Conservation (phyloP, 208 protist species). For the Strigomonas galati region DNA sequence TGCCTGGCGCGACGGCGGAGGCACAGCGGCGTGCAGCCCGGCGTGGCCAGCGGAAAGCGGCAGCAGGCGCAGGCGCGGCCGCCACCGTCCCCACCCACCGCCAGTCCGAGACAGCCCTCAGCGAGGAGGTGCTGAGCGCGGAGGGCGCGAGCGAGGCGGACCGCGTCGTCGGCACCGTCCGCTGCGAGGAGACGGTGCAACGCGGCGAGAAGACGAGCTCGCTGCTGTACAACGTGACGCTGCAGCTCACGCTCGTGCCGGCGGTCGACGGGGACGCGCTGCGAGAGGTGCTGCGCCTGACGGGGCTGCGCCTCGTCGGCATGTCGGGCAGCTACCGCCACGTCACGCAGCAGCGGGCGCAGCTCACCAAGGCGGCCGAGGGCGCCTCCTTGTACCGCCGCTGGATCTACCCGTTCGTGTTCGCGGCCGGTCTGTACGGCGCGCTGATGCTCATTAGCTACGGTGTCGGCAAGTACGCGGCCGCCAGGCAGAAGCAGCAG, state of each 20-base stretch:
- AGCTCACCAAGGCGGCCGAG: conserved; percentile 13
- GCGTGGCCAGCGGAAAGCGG: background rate
- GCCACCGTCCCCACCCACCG: too few species aligned
- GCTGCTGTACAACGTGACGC: conserved; percentile 15
- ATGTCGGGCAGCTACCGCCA: conserved; percentile 22
- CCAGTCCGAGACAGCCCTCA: background rate
- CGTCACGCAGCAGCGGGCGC: conserved; percentile 5
- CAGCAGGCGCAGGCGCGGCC: background rate
- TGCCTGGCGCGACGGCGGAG: background rate
- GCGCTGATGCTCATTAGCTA: conserved; percentile 19
- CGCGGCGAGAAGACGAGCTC: background rate
- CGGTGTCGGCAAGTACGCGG: conserved; percentile 10
- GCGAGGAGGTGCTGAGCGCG: conserved; percentile 1
- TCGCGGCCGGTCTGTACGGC: conserved; percentile 32
- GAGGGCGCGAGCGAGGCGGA: background rate
- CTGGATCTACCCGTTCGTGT: conserved; percentile 42
- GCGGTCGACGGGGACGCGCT: background rate
- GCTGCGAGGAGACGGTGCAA: background rate
- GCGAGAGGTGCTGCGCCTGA: background rate
- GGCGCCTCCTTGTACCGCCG: conserved; percentile 28
- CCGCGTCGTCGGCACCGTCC: background rate
- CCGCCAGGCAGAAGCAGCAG: background rate
- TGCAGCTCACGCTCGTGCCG: background rate
- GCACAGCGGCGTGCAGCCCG: background rate
- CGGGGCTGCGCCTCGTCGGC: conserved; percentile 30